Conservation (phyloP, 345 rosid species). For the Arabidopsis thaliana region DNA sequence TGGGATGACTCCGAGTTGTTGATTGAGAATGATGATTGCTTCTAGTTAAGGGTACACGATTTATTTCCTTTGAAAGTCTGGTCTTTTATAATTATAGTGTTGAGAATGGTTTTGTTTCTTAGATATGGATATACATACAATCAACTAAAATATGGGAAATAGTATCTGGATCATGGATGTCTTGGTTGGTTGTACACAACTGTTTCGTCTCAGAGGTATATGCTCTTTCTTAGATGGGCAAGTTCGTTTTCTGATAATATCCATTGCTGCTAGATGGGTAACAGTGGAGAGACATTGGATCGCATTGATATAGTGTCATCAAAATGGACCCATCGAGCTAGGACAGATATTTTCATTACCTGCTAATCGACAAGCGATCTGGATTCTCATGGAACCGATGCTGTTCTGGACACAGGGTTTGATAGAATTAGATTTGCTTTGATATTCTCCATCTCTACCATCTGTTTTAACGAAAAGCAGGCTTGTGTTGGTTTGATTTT, state of each 20-base stretch:
- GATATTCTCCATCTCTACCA: constrained; percentile 19
- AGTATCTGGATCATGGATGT: constrained; percentile 90
- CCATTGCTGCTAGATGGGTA: constrained; percentile 87
- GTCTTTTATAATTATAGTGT: constrained; percentile 39
- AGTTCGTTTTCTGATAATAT: constrained; percentile 64
- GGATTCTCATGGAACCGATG: constrained; percentile 63
- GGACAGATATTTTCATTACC: constrained; percentile 51
- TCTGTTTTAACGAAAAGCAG: constrained; percentile 41
- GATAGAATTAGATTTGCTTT: constrained; percentile 40
- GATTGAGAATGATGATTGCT: constrained; percentile 26
- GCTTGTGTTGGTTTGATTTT: constrained; percentile 46
- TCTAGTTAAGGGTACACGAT: constrained; percentile 27
- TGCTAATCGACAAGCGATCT: constrained; percentile 61
- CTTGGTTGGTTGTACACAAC: constrained; percentile 80
- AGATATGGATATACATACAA: constrained; percentile 80
- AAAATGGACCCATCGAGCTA: constrained; percentile 72
- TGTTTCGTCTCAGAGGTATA: constrained; percentile 89
- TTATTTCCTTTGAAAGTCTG: constrained; percentile 57
- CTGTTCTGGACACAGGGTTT: constrained; percentile 57
- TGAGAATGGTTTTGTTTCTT: constrained; percentile 56
- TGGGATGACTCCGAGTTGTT: constrained; percentile 25
- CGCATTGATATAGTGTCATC: constrained; percentile 68
- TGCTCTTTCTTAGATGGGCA: constrained; percentile 81
- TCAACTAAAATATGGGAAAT: constrained; percentile 69
- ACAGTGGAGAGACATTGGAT: constrained; percentile 76